Conservation (phyloP, 495 filamentous ascomycete species). For the Physcia stellaris region DNA sequence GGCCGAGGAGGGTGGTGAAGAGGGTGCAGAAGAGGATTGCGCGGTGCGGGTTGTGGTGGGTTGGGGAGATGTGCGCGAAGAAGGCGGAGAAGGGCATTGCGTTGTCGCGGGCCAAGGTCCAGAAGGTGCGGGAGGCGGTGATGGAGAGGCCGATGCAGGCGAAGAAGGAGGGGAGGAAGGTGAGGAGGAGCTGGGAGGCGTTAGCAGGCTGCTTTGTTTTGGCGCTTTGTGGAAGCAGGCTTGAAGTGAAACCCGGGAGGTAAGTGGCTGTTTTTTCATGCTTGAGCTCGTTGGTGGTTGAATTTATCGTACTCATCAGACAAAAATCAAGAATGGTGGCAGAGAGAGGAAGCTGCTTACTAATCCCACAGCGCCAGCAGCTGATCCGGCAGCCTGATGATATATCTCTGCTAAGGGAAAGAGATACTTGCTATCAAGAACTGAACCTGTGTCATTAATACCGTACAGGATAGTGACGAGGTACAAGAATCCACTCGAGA, state of each 20-base stretch:
- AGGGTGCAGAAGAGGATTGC: slow-evolving; percentile 21
- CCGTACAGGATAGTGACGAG: slow-evolving; percentile 40
- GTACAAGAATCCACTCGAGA: slow-evolving; percentile 34
- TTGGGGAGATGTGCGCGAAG: slow-evolving; percentile 23
- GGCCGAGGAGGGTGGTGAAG: slow-evolving; percentile 49
- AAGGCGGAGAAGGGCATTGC: slow-evolving; percentile 25
- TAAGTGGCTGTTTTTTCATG: too few species aligned
- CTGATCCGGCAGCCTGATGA: slow-evolving; percentile 56
- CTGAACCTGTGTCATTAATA: slow-evolving; percentile 27
- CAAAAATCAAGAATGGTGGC: too few species aligned
- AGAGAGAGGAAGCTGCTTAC: too few species aligned
- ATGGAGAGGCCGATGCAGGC: slow-evolving; percentile 48
- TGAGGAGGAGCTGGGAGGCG: slow-evolving; percentile 49
- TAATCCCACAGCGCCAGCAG: slow-evolving; percentile 41
- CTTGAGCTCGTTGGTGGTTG: too few species aligned
- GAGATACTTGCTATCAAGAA: slow-evolving; percentile 29
- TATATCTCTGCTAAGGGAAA: slow-evolving; percentile 76
- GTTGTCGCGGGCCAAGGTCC: slow-evolving; percentile 64
- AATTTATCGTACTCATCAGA: too few species aligned
- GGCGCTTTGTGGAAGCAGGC: too few species aligned
- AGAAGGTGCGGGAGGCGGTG: slow-evolving; percentile 60
- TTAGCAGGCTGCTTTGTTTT: too few species aligned
- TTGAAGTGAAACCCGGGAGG: too few species aligned
- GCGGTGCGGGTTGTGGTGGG: slow-evolving; percentile 9
- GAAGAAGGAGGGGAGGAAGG: slow-evolving; percentile 44